A percentile compares a stretch with the other conserved stretches of the same genome.
Conservation (phyloP, 345 rosid genomes). For the Pseudoturritis turrita region DNA sequence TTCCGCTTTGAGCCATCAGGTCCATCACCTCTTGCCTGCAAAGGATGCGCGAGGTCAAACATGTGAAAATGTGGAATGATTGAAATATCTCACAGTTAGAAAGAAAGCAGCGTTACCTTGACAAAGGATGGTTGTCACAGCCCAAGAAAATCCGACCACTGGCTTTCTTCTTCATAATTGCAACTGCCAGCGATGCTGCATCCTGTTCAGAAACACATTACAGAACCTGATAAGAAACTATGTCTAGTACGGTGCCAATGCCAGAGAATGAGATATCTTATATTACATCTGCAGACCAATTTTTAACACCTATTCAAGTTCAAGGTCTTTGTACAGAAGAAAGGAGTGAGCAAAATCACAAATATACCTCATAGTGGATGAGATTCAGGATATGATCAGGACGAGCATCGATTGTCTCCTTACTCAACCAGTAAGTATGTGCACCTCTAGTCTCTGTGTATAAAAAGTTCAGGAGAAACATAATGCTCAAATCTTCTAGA, state of each 20-base stretch:
- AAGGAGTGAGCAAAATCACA: not conserved
- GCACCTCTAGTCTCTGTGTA: constrained; percentile 93
- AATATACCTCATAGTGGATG: constrained; percentile 84
- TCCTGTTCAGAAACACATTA: constrained; percentile 46
- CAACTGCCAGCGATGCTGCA: constrained; percentile 83
- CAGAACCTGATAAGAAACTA: constrained; percentile 13
- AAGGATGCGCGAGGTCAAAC: not conserved
- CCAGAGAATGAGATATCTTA: not conserved
- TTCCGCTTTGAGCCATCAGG: constrained; percentile 69
- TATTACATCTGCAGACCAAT: not conserved
- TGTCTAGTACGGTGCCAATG: not conserved
- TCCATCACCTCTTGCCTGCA: constrained; percentile 94
- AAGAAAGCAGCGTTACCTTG: constrained; percentile 50
- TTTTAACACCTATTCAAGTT: not conserved
- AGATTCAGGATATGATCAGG: constrained; percentile 94
- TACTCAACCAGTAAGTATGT: constrained; percentile 78
- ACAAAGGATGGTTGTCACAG: constrained; percentile 91
- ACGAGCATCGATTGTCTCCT: constrained; percentile 61
- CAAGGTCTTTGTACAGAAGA: not conserved
- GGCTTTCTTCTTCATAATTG: constrained; percentile 73
- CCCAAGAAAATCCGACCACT: constrained; percentile 75
- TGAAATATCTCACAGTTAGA: not conserved
- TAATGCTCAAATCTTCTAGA: constrained; percentile 6
- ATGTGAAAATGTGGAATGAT: not conserved
- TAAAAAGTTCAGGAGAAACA: constrained; percentile 42